Evolutionary conservation across 163 green algal species (phyloP).

Genomic region (Scenedesmus sp.): DNA sequence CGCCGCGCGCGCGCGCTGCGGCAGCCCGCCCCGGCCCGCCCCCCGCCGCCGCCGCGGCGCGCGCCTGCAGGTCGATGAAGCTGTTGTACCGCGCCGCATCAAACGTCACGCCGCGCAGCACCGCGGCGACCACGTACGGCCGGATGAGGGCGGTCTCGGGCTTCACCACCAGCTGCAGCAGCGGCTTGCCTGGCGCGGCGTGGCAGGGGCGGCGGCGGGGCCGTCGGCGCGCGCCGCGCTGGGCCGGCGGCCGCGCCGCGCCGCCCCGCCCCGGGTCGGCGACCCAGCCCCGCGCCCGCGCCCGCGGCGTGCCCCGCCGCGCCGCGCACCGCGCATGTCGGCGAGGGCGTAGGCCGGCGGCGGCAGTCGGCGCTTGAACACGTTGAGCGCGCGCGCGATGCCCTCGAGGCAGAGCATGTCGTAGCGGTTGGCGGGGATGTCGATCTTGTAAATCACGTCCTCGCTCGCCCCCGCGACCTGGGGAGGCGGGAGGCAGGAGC

Average conservation of each 20-base stretch:
- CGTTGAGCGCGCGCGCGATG: constrained; percentile 94
- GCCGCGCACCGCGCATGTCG: constrained; percentile 68
- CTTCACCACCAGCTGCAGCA: constrained; percentile 82
- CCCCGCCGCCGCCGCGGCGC: too few relatives aligned
- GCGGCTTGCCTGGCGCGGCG: constrained; percentile 56
- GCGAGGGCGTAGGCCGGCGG: constrained; percentile 79
- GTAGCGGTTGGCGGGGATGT: constrained; percentile 99
- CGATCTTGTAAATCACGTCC: constrained; percentile 98
- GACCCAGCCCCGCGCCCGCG: too few relatives aligned
- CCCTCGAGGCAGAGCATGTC: constrained; percentile 99
- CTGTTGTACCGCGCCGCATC: constrained; percentile 86
- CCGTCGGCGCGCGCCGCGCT: too few relatives aligned
- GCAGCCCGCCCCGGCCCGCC: too few relatives aligned
- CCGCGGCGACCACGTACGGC: constrained; percentile 94
- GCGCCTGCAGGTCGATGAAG: constrained; percentile 96
- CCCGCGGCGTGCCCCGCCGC: too few relatives aligned
- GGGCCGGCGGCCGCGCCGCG: too few relatives aligned
- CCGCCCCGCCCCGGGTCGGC: too few relatives aligned
- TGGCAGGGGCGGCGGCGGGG: background rate
- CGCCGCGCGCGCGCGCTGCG: too few relatives aligned
- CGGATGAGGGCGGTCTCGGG: constrained; percentile 94
- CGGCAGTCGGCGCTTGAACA: constrained; percentile 82
- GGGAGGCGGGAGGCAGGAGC: background rate
- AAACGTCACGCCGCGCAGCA: constrained; percentile 92
- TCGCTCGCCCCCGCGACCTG: constrained; percentile 59